Percentiles rank a stretch among this genome's conserved stretches.
These are phyloP conservation scores for Boletus reticulatus DNA, from an alignment of 768 basidiomycete species.

Conservation along the genomic window DNA sequence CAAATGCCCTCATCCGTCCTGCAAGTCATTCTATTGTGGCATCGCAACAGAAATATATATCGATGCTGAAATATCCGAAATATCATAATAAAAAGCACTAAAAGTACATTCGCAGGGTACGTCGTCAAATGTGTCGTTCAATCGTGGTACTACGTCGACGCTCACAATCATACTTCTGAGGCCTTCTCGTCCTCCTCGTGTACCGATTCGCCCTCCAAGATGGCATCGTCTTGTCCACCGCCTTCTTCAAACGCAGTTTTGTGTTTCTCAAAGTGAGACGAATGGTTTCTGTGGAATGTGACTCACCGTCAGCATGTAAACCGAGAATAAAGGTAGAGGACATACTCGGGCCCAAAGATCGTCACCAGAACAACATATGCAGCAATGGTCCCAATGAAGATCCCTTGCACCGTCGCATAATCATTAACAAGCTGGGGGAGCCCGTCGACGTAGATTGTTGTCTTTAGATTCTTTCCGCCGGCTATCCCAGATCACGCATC, in stretches of 20 bases:
- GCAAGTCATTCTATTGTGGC: too few species aligned
- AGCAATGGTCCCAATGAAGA: slow-evolving; percentile 80
- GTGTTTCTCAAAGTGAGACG: slow-evolving; percentile 81
- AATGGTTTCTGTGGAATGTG: slow-evolving; percentile 52
- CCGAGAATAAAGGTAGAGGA: slow-evolving; percentile 7
- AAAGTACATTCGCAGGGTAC: neutral
- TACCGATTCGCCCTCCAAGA: slow-evolving; percentile 22
- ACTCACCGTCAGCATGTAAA: neutral
- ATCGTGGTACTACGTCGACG: neutral
- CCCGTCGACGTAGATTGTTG: slow-evolving; percentile 44
- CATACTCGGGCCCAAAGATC: slow-evolving; percentile 76
- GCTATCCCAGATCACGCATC: slow-evolving; percentile 33
- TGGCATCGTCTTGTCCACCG: slow-evolving; percentile 52
- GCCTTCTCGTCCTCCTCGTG: slow-evolving; percentile 21
- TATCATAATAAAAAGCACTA: neutral
- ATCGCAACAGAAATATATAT: too few species aligned
- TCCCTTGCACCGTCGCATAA: slow-evolving; percentile 82
- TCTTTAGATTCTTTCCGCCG: slow-evolving; percentile 55
- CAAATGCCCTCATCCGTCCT: too few species aligned
- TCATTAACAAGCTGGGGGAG: slow-evolving; percentile 45
- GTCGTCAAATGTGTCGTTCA: neutral
- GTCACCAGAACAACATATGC: slow-evolving; percentile 75
- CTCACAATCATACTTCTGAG: slow-evolving; percentile 10
- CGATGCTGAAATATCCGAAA: neutral
- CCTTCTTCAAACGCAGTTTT: slow-evolving; percentile 80